phyloP scores from a whole-genome alignment of 2,329 filamentous ascomycete genomes.

The Pseudogymnoascus sp. region DNA sequence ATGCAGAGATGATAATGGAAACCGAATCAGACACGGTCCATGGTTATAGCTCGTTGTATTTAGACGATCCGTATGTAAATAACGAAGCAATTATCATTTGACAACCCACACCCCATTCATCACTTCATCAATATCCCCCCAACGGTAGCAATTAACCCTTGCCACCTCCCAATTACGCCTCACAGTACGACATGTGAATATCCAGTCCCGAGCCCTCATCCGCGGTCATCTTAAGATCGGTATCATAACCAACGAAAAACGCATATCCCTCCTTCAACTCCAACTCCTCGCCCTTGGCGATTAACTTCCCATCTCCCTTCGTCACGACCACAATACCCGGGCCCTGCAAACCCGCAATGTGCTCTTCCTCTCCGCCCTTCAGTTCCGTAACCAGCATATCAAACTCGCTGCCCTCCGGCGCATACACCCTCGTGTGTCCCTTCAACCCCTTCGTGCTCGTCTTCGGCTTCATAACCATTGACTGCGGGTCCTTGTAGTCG shows the following conservation, averaged over 20 bases:
- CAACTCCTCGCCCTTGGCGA: constrained; percentile 42
- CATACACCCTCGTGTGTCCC: constrained; percentile 55
- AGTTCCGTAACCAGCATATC: constrained; percentile 55
- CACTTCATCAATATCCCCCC: constrained; percentile 5
- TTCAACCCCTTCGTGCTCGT: constrained; percentile 43
- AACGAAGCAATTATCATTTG: not conserved
- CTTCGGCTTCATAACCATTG: constrained; percentile 45
- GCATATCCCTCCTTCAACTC: constrained; percentile 54
- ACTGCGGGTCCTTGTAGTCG: constrained; percentile 47
- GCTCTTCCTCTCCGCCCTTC: constrained; percentile 49
- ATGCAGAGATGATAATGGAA: not conserved
- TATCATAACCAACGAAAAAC: constrained; percentile 48
- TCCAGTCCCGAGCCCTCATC: constrained; percentile 15
- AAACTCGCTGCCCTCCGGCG: constrained; percentile 64
- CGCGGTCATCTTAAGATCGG: constrained; percentile 17
- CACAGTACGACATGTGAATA: constrained; percentile 18
- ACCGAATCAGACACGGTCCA: not conserved
- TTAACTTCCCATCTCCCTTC: constrained; percentile 48
- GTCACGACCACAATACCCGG: constrained; percentile 57
- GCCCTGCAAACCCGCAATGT: constrained; percentile 45
- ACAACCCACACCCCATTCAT: not conserved
- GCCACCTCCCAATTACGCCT: constrained; percentile 8
- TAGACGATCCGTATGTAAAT: not conserved
- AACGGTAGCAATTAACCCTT: not conserved
- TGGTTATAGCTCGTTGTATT: not conserved